A percentile compares a stretch with the other conserved stretches of the same genome.
Evolutionary conservation across 169 alveolate species (phyloP).

Genomic region (Theileria sp.): DNA sequence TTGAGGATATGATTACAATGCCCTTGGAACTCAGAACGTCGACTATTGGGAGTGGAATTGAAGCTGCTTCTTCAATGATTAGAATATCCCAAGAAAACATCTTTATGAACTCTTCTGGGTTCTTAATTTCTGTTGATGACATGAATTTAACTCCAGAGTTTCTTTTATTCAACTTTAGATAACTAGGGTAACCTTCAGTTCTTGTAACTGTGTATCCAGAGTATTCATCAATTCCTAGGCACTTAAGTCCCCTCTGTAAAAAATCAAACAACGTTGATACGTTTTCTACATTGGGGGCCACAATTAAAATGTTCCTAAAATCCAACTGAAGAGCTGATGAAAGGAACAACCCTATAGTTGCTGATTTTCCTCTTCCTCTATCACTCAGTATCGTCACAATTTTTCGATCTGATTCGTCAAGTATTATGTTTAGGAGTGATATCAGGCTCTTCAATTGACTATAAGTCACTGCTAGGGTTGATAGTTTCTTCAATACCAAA

Average conservation of each 20-base stretch:
- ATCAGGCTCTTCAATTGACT: slow-evolving; percentile 57
- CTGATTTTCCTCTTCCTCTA: slow-evolving; percentile 99
- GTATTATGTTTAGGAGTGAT: slow-evolving; percentile 25
- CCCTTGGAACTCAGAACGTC: slow-evolving; percentile 90
- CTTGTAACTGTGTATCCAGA: slow-evolving; percentile 55
- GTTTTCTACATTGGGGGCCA: slow-evolving; percentile 99
- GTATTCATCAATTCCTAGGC: slow-evolving; percentile 89
- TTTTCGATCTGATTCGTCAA: slow-evolving; percentile 40
- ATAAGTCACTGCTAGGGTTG: slow-evolving; percentile 56
- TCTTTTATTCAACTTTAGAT: slow-evolving; percentile 43
- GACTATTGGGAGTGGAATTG: slow-evolving; percentile 97
- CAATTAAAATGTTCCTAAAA: slow-evolving; percentile 92
- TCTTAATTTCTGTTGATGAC: slow-evolving; percentile 46
- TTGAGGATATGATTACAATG: slow-evolving; percentile 94
- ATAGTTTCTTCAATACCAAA: slow-evolving; percentile 45
- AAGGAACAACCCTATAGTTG: slow-evolving; percentile 94
- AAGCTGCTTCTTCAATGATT: slow-evolving; percentile 99
- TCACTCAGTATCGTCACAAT: slow-evolving; percentile 95
- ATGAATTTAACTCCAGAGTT: slow-evolving; percentile 64
- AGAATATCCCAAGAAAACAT: slow-evolving; percentile 91
- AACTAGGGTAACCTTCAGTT: slow-evolving; percentile 59
- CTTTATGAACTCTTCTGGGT: slow-evolving; percentile 55
- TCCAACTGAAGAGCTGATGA: slow-evolving; percentile 89
- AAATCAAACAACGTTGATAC: slow-evolving; percentile 96
- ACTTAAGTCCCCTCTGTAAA: slow-evolving; percentile 90